Percentiles rank a stretch among this genome's conserved stretches.
phyloP scores from a whole-genome alignment of 2,329 filamentous ascomycete genomes.

The Myotisia sp. region DNA sequence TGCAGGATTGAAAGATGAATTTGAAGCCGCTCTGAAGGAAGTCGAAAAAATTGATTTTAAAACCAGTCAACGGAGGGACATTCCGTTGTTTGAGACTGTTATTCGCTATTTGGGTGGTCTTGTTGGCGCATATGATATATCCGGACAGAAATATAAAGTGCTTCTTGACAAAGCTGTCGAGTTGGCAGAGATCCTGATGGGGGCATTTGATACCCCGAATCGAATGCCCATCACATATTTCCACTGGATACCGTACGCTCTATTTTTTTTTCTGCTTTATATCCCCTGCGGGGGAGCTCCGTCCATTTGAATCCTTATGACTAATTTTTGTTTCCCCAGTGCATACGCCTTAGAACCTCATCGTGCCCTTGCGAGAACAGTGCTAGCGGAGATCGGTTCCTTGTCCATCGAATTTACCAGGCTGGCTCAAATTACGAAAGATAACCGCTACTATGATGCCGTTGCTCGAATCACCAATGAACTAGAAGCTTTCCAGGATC shows the following conservation, averaged over 20 bases:
- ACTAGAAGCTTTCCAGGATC: constrained; percentile 22
- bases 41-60: constrained; percentile 43
- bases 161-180: constrained; percentile 40
- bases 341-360: constrained; percentile 16
- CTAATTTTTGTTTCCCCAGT: constrained; percentile 72
- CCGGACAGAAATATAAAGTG: constrained; percentile 39
- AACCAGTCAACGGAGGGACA: constrained; percentile 16
- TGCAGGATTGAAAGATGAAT: constrained; percentile 45
- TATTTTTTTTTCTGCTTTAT: constrained; percentile 4
- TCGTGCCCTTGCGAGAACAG: constrained; percentile 15
- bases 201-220: constrained; percentile 25
- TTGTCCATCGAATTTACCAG: constrained; percentile 30
- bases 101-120: constrained; percentile 43
- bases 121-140: constrained; percentile 41
- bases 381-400: constrained; percentile 26
- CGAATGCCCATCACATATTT: constrained; percentile 31
- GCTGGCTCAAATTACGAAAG: constrained; percentile 26
- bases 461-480: constrained; percentile 23
- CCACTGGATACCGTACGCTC: constrained; percentile 57
- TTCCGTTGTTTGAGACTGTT: constrained; percentile 37
- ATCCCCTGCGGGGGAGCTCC: constrained; percentile 11
- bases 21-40: constrained; percentile 39
- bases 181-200: constrained; percentile 41
- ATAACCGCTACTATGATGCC: constrained; percentile 27
- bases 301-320: constrained; percentile 29